Conservation (phyloP, 352 stramenopile genomes). For the Phytophthora parvispora region DNA sequence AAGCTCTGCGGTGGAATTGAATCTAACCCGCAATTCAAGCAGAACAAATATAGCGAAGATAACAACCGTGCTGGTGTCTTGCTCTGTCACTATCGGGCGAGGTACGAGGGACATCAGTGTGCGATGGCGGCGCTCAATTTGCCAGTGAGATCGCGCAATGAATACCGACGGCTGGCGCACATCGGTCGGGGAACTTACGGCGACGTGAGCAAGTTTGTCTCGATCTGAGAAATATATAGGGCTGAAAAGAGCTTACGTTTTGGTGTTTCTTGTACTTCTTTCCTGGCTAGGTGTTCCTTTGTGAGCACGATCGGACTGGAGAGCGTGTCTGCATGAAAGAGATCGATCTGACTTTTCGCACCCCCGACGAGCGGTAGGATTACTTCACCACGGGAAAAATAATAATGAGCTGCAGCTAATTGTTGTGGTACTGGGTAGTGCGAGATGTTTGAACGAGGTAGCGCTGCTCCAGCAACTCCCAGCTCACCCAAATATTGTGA, state of each 20-base stretch:
- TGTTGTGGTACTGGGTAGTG: constrained; percentile 17
- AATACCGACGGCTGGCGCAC: constrained; percentile 42
- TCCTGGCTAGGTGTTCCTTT: constrained; percentile 54
- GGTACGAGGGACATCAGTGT: too few species aligned
- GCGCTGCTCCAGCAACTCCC: constrained; percentile 54
- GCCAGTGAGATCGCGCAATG: constrained; percentile 23
- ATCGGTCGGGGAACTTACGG: constrained; percentile 65
- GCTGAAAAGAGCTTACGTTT: background rate
- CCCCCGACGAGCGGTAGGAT: constrained; percentile 48
- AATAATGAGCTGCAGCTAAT: background rate
- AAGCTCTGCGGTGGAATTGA: constrained; percentile 35
- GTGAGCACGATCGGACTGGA: constrained; percentile 33
- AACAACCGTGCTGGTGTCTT: background rate
- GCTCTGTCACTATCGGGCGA: background rate
- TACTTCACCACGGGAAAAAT: background rate
- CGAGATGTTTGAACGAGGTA: constrained; percentile 58
- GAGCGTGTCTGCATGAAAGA: constrained; percentile 64
- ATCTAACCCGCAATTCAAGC: background rate
- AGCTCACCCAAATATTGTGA: constrained; percentile 64
- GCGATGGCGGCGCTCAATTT: constrained; percentile 7
- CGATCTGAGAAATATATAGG: background rate
- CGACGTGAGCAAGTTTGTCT: constrained; percentile 47
- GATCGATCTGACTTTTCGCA: constrained; percentile 59
- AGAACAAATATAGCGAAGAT: constrained; percentile 23
- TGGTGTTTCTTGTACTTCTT: background rate